A percentile compares a stretch with the other conserved stretches of the same genome.
These are phyloP conservation scores for Ramaria sp. DNA, from an alignment of 768 basidiomycete genomes.

Conservation along the genomic window DNA sequence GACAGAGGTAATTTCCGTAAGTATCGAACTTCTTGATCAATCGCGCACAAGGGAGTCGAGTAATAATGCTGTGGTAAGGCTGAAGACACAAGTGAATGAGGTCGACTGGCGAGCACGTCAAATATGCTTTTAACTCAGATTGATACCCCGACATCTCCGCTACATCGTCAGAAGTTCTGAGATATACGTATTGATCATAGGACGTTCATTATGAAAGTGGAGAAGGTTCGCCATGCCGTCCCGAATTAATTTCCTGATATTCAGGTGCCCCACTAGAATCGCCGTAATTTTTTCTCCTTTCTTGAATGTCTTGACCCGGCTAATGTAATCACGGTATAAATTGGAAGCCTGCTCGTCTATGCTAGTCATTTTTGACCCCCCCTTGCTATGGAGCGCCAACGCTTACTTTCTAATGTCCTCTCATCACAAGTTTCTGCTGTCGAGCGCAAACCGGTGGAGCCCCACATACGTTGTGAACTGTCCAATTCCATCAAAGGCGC, in stretches of 20 bases:
- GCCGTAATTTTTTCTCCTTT: not conserved
- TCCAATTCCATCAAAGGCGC: not conserved
- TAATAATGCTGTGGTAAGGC: no score
- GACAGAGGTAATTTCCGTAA: no score
- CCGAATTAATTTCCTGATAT: not conserved
- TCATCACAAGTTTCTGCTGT: not conserved
- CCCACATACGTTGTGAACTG: not conserved
- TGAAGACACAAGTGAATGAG: not conserved
- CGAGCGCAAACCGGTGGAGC: not conserved
- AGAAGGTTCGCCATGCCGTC: not conserved
- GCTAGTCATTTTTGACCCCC: no score
- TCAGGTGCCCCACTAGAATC: not conserved
- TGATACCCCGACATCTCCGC: not conserved
- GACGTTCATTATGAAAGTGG: not conserved
- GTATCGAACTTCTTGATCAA: no score
- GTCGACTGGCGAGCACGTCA: not conserved
- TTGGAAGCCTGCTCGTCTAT: not conserved
- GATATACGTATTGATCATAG: not conserved
- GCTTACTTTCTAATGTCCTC: not conserved
- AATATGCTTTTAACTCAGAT: not conserved
- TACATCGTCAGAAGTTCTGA: not conserved
- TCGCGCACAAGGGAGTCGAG: no score
- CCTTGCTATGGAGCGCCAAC: not conserved
- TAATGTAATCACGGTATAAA: not conserved
- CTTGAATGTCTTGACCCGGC: not conserved